A percentile compares a stretch with the other conserved stretches of the same genome.
Conservation (phyloP, 805 yeast genomes). For the Saccharomycopsis capsularis region DNA sequence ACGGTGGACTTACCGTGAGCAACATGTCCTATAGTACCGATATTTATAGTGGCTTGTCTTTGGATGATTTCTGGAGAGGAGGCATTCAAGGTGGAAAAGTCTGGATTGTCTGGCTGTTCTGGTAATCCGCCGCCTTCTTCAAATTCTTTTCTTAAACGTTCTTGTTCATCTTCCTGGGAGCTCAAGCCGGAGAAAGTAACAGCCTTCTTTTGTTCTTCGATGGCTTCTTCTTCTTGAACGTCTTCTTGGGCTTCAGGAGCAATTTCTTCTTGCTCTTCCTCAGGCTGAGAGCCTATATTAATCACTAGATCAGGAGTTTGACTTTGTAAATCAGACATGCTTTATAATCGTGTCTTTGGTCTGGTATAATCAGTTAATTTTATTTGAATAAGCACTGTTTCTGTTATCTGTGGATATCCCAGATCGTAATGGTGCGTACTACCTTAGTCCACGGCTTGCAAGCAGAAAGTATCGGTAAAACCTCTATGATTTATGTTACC, state of each 20-base stretch:
- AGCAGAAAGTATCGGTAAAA: not conserved
- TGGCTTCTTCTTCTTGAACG: conserved; percentile 29
- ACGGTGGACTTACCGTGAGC: conserved; percentile 95
- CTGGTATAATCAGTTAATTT: not conserved
- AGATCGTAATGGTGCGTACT: not conserved
- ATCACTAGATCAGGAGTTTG: conserved; percentile 82
- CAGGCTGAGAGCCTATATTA: conserved; percentile 46
- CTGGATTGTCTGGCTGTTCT: conserved; percentile 89
- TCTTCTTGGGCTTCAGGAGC: conserved; percentile 24
- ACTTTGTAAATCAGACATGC: conserved; percentile 56
- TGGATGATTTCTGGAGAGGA: conserved; percentile 91
- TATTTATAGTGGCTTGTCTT: conserved; percentile 98
- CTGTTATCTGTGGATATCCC: not conserved
- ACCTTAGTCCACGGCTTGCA: too few relatives aligned
- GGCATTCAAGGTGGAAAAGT: conserved; percentile 74
- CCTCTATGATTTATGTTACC: not conserved
- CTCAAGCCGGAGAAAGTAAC: conserved; percentile 81
- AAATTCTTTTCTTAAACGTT: conserved; percentile 61
- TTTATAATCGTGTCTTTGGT: not conserved
- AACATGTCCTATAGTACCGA: conserved; percentile 95
- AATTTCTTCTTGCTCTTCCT: conserved; percentile 33
- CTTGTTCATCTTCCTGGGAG: conserved; percentile 71
- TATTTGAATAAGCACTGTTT: not conserved
- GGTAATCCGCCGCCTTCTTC: conserved; percentile 99
- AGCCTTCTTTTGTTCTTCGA: conserved; percentile 37